phyloP scores from a whole-genome alignment of 441 rosid species.

The Biscutella laevigata region DNA sequence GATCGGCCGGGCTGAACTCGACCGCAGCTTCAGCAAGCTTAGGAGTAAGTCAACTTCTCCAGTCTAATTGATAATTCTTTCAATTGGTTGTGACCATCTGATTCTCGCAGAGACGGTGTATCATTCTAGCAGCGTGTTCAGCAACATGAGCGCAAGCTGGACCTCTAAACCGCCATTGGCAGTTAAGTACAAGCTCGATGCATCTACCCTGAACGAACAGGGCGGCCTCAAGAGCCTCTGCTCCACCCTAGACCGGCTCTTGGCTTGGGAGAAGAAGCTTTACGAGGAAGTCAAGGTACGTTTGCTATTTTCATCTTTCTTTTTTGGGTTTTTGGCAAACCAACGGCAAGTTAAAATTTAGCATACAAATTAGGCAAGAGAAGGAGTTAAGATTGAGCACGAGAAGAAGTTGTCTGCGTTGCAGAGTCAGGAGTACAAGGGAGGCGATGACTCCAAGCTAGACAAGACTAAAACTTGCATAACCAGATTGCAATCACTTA shows the following conservation, averaged over 20 bases:
- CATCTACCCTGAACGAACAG: slow-evolving; percentile 39
- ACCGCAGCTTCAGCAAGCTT: slow-evolving; percentile 72
- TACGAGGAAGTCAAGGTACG: slow-evolving; percentile 77
- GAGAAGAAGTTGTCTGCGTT: slow-evolving; percentile 66
- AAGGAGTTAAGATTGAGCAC: slow-evolving; percentile 79
- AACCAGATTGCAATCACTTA: slow-evolving; percentile 52
- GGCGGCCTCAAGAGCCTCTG: slow-evolving; percentile 67
- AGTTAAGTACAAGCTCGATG: slow-evolving; percentile 64
- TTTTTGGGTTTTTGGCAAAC: background rate
- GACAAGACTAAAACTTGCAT: slow-evolving; percentile 80
- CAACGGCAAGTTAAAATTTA: background rate
- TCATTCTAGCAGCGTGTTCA: slow-evolving; percentile 72
- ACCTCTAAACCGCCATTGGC: slow-evolving; percentile 92
- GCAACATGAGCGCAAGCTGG: slow-evolving; percentile 85
- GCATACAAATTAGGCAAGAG: slow-evolving; percentile 46
- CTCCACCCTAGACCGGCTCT: slow-evolving; percentile 72
- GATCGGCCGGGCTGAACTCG: slow-evolving; percentile 73
- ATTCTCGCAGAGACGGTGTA: slow-evolving; percentile 67
- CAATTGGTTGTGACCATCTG: no score
- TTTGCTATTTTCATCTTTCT: background rate
- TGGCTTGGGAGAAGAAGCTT: slow-evolving; percentile 96
- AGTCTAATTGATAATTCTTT: background rate
- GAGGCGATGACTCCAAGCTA: slow-evolving; percentile 60
- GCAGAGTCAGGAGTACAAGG: slow-evolving; percentile 85
- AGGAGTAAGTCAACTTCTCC: slow-evolving; percentile 39